phyloP scores from a whole-genome alignment of 306 rosid species.

The Prinsepia uniflora region DNA sequence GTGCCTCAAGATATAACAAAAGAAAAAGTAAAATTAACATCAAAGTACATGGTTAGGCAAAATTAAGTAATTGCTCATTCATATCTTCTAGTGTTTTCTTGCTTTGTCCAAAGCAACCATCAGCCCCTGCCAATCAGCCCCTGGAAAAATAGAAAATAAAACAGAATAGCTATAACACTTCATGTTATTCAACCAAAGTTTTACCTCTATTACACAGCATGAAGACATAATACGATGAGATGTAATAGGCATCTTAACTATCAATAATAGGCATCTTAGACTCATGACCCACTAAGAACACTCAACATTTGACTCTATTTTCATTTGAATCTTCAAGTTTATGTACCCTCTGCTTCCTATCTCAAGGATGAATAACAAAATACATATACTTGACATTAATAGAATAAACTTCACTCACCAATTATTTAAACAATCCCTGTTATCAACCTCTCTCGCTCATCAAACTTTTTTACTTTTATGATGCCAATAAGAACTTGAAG shows the following conservation, averaged over 20 bases:
- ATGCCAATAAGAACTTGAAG: slow-evolving; percentile 88
- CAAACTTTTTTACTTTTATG: slow-evolving; percentile 77
- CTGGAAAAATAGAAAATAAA: neutral
- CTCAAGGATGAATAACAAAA: slow-evolving; percentile 3
- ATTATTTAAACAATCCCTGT: slow-evolving; percentile 78
- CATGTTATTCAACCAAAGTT: neutral
- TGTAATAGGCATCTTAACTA: no score
- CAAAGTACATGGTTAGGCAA: no score
- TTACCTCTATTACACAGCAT: neutral
- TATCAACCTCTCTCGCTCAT: slow-evolving; percentile 79
- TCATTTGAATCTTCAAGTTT: neutral
- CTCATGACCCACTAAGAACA: neutral
- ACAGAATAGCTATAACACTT: neutral
- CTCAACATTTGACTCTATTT: neutral
- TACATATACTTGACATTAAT: neutral
- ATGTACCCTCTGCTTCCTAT: slow-evolving; percentile 4
- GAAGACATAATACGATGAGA: neutral
- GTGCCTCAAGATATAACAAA: no score
- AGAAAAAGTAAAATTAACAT: no score
- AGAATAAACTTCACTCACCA: slow-evolving; percentile 41
- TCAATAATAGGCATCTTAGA: neutral
- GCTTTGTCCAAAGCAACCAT: no score
- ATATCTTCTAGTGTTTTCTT: no score
- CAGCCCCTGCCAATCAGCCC: no score
- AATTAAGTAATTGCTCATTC: no score